Evolutionary conservation across 768 basidiomycete species (phyloP).

Genomic region (Sporobolomyces pararoseus): DNA sequence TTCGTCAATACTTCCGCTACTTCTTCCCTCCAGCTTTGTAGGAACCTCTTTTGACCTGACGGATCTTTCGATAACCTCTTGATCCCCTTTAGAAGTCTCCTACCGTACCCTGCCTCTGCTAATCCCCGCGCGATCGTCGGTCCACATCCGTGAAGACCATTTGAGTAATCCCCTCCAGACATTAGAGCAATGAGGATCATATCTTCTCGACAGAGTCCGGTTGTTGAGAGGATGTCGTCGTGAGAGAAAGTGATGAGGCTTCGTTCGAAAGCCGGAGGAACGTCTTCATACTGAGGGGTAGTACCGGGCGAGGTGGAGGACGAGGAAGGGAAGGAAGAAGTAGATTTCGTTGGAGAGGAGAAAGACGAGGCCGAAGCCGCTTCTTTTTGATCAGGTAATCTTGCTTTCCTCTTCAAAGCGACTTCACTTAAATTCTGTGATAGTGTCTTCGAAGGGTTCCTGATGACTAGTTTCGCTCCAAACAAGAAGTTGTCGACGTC

Average conservation of each 20-base stretch:
- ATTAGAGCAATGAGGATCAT: conserved; percentile 40
- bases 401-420: background rate
- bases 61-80: background rate
- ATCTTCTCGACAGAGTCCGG: conserved; percentile 15
- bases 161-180: conserved; percentile 39
- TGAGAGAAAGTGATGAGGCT: conserved; percentile 12
- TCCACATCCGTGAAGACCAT: conserved; percentile 7
- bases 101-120: conserved; percentile 17
- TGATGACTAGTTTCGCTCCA: conserved; percentile 34
- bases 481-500: conserved; percentile 43
- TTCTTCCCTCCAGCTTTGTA: conserved; percentile 12
- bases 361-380: background rate
- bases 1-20: conserved; percentile 28
- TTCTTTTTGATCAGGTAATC: no score
- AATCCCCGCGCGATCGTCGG: conserved; percentile 2
- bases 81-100: conserved; percentile 14
- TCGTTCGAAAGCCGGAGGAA: background rate
- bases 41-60: background rate
- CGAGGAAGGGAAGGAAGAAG: background rate
- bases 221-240: background rate
- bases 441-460: conserved; percentile 18
- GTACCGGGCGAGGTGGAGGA: no score
- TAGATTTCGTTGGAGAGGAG: background rate
- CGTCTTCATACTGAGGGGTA: conserved; percentile 9
- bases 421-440: conserved; percentile 10